These are phyloP conservation scores for Capsella rubella DNA, from an alignment of 441 rosid species.

Conservation along the genomic window DNA sequence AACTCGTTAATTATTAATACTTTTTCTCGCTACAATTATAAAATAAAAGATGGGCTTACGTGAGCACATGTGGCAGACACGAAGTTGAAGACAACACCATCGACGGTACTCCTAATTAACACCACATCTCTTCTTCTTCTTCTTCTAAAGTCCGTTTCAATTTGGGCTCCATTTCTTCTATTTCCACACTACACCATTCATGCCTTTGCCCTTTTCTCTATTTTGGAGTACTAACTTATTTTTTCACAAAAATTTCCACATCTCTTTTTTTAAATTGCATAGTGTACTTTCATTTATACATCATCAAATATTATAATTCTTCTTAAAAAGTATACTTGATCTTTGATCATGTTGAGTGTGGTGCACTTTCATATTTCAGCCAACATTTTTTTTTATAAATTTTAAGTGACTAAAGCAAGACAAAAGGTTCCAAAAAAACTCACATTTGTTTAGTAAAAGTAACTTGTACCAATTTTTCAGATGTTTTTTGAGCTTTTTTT, in stretches of 20 bases:
- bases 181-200: conserved; percentile 32
- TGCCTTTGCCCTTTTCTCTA: conserved; percentile 22
- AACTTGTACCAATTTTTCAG: not conserved
- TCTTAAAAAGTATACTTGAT: too few relatives aligned
- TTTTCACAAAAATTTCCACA: not conserved
- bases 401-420: not conserved
- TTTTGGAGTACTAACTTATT: conserved; percentile 17
- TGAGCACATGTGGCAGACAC: conserved; percentile 63
- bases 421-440: not conserved
- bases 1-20: not conserved
- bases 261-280: not conserved
- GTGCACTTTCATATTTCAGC: not conserved
- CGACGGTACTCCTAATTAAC: conserved; percentile 52
- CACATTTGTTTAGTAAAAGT: not conserved
- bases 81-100: conserved; percentile 58
- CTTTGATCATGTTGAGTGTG: not conserved
- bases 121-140: conserved; percentile 29
- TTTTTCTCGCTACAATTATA: not conserved
- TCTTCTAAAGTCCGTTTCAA: conserved; percentile 28
- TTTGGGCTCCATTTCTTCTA: conserved; percentile 42
- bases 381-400: not conserved
- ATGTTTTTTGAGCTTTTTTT: not conserved
- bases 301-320: not conserved
- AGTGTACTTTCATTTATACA: not conserved
- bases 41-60: conserved; percentile 33